Evolutionary conservation across 345 rosid species (phyloP), one percentile per base, ranked within the genome.

Genomic region (Gossypium anomalum): DNA sequence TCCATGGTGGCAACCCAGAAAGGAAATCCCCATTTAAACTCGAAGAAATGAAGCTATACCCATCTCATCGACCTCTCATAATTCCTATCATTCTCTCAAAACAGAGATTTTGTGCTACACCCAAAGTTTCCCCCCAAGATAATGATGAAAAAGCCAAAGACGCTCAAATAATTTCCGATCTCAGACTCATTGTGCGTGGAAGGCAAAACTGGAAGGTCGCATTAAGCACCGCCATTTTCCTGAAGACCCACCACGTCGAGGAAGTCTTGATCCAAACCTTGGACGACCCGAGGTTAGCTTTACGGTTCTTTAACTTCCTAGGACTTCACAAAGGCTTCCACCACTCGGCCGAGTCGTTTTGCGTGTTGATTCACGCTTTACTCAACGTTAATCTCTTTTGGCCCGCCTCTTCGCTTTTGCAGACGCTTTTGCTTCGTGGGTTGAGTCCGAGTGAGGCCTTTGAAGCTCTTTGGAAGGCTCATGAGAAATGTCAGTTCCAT

Each of bases 321-420:
- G 99, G 99, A 20, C 75, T 95, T 83, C 99, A 95, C 80, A 80
- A 74, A 57, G 82, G 80, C 71, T 89, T 91, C 79, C 67, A 80
- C 80, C 99, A 94, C 71, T 90, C 99, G 0, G 64, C 87, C 13
- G 67, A 82, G 68, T 90, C 99, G 58, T 93, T 89, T 80, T 95
- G 98, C 75, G 85, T 91, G 20, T 81, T 95, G 74, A 82, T 95
- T 51, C 98, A 91, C 25, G 85, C 92, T 51, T 76, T 95, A 64
- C 92, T 84, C 29, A 81, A 82, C 69, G 77, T 71, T 64, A 79
- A 81, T 69, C 82, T 85, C 70, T 87, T 80, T 56, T 95, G 99
- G 97, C 97, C 99, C 38, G 99, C 99, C 2, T 90, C 94, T 12
- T 95, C 99, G 49, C 85, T 93, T 8, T 71, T 93, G 72, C 94